Conservation (phyloP, 1,139 yeast genomes). For the Hanseniaspora sp. region DNA sequence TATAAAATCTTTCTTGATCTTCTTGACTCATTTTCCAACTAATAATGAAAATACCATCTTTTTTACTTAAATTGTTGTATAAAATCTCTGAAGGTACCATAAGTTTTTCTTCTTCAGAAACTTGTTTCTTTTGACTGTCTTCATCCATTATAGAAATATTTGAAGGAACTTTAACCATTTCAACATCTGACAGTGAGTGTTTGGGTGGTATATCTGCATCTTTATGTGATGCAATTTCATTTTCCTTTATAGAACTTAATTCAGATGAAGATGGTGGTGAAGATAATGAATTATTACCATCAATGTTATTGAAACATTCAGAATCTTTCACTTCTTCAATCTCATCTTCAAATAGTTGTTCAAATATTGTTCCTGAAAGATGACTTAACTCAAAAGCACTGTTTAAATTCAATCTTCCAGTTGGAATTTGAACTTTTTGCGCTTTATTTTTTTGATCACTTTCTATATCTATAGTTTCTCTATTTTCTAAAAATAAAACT, state of each 20-base stretch:
- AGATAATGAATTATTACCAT: no score
- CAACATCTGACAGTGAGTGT: not conserved
- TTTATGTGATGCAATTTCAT: not conserved
- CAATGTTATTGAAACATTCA: no score
- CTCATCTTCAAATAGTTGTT: conserved; percentile 1
- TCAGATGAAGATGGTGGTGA: no score
- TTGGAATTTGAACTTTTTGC: not conserved
- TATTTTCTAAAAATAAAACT: conserved; percentile 3
- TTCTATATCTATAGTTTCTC: not conserved
- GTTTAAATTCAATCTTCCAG: not conserved
- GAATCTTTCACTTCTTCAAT: not conserved
- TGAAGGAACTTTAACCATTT: not conserved
- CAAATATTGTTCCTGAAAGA: not conserved
- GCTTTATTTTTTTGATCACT: not conserved
- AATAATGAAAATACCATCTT: conserved; percentile 41
- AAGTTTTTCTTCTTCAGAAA: not conserved
- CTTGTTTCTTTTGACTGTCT: not conserved
- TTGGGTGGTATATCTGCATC: conserved; percentile 19
- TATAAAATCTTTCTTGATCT: conserved; percentile 25
- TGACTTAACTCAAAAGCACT: not conserved
- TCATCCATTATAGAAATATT: not conserved
- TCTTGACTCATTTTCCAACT: conserved; percentile 53
- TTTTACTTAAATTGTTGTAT: conserved; percentile 22
- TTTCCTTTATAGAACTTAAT: not conserved
- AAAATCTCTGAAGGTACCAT: not conserved